Conservation (phyloP, 768 basidiomycete species). For the Hygrocybe coccinea region DNA sequence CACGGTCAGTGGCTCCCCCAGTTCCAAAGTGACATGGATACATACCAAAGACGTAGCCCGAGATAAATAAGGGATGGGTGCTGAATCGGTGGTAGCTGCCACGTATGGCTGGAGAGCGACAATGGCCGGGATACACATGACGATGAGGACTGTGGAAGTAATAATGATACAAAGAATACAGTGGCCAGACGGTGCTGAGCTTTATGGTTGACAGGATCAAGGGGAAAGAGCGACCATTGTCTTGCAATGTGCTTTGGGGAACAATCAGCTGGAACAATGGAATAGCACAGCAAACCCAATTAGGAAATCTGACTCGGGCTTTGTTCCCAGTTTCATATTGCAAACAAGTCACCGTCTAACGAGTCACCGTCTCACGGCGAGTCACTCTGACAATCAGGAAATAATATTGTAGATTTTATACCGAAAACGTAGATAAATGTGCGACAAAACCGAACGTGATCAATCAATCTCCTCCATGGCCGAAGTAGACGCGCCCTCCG, state of each 20-base stretch:
- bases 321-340: too few species aligned
- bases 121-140: constrained; percentile 37
- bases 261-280: constrained; percentile 15
- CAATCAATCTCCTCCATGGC: constrained; percentile 98
- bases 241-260: neutral
- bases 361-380: too few species aligned
- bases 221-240: constrained; percentile 10
- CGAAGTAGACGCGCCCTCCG: constrained; percentile 62
- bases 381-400: neutral
- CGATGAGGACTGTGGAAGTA: constrained; percentile 5
- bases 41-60: neutral
- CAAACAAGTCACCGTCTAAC: too few species aligned
- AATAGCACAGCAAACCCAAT: neutral
- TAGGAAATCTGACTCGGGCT: too few species aligned
- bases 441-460: constrained; percentile 26
- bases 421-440: constrained; percentile 17
- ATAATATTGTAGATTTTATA: neutral
- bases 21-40: neutral
- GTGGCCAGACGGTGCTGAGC: constrained; percentile 20
- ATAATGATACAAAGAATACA: constrained; percentile 31
- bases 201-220: constrained; percentile 27
- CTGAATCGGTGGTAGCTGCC: neutral
- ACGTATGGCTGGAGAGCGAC: constrained; percentile 37
- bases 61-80: neutral
- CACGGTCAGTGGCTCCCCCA: constrained; percentile 12